A percentile compares a stretch with the other conserved stretches of the same genome.
Evolutionary conservation across 2,329 filamentous ascomycete genomes (phyloP).

Genomic region (Pseudomassariella vexata): DNA sequence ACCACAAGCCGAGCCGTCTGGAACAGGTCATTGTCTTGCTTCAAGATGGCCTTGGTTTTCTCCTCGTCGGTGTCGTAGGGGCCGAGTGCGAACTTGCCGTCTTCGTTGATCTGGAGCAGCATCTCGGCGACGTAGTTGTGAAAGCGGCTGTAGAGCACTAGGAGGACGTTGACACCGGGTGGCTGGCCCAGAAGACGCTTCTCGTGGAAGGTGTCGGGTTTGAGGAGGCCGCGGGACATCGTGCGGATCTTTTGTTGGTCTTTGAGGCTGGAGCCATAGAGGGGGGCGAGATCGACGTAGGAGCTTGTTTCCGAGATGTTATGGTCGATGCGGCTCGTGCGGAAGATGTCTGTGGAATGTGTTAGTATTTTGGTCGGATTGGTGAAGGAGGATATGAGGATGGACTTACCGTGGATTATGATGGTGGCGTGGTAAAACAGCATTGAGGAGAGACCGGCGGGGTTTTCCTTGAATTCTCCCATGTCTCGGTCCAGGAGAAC

Average conservation of each 20-base stretch:
- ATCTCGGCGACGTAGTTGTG: conserved; percentile 64
- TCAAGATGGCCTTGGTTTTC: conserved; percentile 19
- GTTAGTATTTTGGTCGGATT: too few species aligned
- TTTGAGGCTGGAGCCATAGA: conserved; percentile 62
- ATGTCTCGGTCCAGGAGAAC: too few species aligned
- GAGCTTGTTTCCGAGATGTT: conserved; percentile 64
- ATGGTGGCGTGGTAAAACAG: conserved; percentile 71
- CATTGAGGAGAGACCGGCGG: conserved; percentile 67
- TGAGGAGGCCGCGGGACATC: conserved; percentile 60
- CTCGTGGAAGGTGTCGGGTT: conserved; percentile 65
- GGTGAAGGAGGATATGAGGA: too few species aligned
- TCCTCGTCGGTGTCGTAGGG: conserved; percentile 1
- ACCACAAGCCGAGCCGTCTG: conserved; percentile 49
- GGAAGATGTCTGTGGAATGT: conserved; percentile 58
- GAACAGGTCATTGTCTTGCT: conserved; percentile 48
- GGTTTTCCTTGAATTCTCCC: too few species aligned
- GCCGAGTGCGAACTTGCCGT: conserved; percentile 47
- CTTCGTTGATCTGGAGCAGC: conserved; percentile 61
- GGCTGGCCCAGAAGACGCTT: conserved; percentile 60
- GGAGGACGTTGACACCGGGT: conserved; percentile 59
- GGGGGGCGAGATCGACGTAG: conserved; percentile 66
- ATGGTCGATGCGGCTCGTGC: conserved; percentile 57
- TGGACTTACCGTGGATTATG: conserved; percentile 53
- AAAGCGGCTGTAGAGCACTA: conserved; percentile 65
- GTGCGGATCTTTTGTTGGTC: conserved; percentile 60